Conservation (phyloP, 2,329 filamentous ascomycete genomes). For the Monosporascus sp. region DNA sequence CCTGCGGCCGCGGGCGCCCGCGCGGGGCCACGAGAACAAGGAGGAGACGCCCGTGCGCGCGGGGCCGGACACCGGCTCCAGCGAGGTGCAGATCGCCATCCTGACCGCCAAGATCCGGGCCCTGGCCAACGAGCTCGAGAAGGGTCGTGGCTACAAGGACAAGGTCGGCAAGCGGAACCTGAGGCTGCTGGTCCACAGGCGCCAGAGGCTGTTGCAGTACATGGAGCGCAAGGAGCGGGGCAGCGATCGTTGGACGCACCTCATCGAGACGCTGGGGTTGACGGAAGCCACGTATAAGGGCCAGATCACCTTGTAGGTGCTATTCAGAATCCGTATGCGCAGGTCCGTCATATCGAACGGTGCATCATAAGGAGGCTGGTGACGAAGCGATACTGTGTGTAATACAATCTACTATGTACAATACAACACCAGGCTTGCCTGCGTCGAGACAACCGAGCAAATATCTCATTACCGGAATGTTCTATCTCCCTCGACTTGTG, state of each 20-base stretch:
- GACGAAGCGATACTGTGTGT: conserved; percentile 22
- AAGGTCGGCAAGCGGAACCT: conserved; percentile 93
- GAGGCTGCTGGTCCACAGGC: conserved; percentile 75
- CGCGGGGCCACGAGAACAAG: conserved; percentile 34
- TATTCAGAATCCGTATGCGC: too few species aligned
- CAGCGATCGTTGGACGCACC: conserved; percentile 80
- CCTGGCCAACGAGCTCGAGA: conserved; percentile 65
- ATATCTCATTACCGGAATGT: background rate
- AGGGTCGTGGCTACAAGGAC: conserved; percentile 68
- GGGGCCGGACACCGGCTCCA: conserved; percentile 90
- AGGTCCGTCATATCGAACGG: background rate
- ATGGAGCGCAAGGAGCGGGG: conserved; percentile 85
- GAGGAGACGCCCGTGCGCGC: conserved; percentile 45
- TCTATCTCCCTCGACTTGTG: background rate
- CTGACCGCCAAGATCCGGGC: conserved; percentile 89
- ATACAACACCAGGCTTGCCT: conserved; percentile 20
- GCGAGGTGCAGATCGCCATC: conserved; percentile 96
- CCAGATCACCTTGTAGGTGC: conserved; percentile 69
- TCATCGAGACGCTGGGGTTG: conserved; percentile 79
- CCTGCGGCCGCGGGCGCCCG: conserved; percentile 57
- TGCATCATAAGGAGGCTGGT: conserved; percentile 15
- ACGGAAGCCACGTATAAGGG: conserved; percentile 85
- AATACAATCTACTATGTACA: conserved; percentile 33
- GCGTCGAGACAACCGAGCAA: conserved; percentile 2
- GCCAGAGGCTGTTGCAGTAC: conserved; percentile 85